Evolutionary conservation across 306 rosid species (phyloP).

Genomic region (Pueraria montana): DNA sequence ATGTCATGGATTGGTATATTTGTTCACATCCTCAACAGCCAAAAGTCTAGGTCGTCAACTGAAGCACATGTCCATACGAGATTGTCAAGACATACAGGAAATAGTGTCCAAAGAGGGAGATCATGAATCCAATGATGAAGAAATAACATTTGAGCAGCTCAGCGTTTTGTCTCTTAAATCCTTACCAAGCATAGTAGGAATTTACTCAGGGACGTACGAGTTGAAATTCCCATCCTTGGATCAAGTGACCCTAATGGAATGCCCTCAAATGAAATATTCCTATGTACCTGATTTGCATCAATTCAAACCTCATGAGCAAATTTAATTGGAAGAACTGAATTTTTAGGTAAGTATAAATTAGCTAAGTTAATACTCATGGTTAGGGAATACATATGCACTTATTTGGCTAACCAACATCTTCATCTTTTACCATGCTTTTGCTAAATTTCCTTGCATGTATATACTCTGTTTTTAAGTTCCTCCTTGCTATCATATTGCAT

Average conservation of each 20-base stretch:
- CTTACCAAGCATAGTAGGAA: conserved; percentile 16
- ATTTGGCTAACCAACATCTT: neutral
- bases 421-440: neutral
- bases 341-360: neutral
- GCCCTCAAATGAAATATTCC: conserved; percentile 5
- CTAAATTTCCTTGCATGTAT: neutral
- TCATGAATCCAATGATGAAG: neutral
- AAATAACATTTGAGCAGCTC: conserved; percentile 20
- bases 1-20: conserved; percentile 16
- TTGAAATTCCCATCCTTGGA: conserved; percentile 28
- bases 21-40: conserved; percentile 25
- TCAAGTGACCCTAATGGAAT: neutral
- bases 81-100: conserved; percentile 16
- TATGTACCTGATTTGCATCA: neutral
- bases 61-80: neutral
- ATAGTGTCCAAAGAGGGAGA: conserved; percentile 11
- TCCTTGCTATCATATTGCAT: neutral
- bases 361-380: neutral
- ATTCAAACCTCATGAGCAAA: neutral
- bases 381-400: too few relatives aligned
- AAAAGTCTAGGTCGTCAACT: conserved; percentile 35
- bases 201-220: conserved; percentile 5
- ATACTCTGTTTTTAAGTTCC: neutral
- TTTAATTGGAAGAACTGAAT: neutral
- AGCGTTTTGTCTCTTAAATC: neutral